phyloP scores from a whole-genome alignment of 257 asterid genomes.

The Henckelia pumila region DNA sequence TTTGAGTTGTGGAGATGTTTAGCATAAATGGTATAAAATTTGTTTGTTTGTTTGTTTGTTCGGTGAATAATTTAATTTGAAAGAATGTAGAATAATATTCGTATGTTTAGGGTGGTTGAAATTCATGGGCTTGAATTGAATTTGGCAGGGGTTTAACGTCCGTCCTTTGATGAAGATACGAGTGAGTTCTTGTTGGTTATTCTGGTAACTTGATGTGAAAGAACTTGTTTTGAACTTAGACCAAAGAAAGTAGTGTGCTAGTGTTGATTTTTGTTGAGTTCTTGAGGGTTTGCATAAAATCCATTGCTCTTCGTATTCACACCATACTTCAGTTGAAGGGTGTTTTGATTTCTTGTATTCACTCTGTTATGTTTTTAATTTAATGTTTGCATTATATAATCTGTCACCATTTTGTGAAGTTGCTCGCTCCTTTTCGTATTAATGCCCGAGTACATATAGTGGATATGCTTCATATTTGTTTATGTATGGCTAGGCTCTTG shows the following conservation, averaged over 20 bases:
- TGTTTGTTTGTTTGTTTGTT: neutral
- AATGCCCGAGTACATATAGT: neutral
- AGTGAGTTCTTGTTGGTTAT: conserved; percentile 27
- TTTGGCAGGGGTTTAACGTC: conserved; percentile 65
- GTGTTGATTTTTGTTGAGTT: conserved; percentile 19
- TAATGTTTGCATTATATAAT: neutral
- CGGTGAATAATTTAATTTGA: neutral
- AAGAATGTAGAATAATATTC: neutral
- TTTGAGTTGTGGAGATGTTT: neutral
- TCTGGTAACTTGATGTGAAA: conserved; percentile 24
- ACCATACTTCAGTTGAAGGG: conserved; percentile 18
- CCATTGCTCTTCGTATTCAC: conserved; percentile 26
- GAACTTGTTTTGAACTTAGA: conserved; percentile 28
- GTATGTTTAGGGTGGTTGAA: conserved; percentile 16
- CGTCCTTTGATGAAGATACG: conserved; percentile 40
- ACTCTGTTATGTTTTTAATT: conserved; percentile 14
- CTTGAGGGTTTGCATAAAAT: conserved; percentile 23
- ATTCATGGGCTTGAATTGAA: conserved; percentile 47
- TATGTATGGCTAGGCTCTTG: neutral
- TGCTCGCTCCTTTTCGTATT: neutral
- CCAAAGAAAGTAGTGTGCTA: conserved; percentile 19
- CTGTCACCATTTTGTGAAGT: neutral
- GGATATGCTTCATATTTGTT: neutral
- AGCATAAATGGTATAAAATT: neutral
- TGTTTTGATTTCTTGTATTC: conserved; percentile 11